Evolutionary conservation across 371 early-diverging fungal genomes (phyloP), one percentile per base, ranked within the genome.

Genomic region (Enterospora canceri): DNA sequence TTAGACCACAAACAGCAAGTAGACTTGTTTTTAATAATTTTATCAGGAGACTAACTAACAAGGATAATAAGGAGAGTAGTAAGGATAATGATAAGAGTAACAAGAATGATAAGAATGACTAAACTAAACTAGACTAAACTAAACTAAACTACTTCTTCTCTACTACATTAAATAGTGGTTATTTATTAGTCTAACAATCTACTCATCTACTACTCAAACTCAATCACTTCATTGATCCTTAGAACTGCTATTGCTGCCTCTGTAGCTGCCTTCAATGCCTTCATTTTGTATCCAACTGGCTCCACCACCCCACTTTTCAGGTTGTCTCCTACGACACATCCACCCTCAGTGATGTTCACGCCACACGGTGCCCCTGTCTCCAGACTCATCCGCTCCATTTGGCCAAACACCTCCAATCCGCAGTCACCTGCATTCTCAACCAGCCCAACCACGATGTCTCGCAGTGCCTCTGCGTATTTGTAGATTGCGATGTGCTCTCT

Each of bases 221-320:
- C 68, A 51, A 80, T 79, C n/a, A 79, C 71, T 40, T 80, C 78
- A 59, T 97, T 97, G 71, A 99, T 96, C 74, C 97, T 87, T 66
- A 97, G 83, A 67, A 99, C 89, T 67, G 92, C 88, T 74, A 97
- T 92, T 40, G 97, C 97, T 51, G 97, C 97, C 81, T 99, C 99
- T 35, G 97, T 96, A 31, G 99, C 99, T 29, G 94, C 89, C 83
- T 92, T 91, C 62, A 97, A 80, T 34, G 91, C 89, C 82, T 92
- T 94, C 80, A 96, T 85, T 84, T 99, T 99, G 76, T 89, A 89
- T 84, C 95, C 89, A 57, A 92, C 90, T 30, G 99, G 99, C 80
- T 99, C 99, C 64, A 99, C 83, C 3, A 99, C 91, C 62, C 99
- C 99, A 26, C 88, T 87, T 68, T 85, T 83, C 59, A 94, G 80